Evolutionary conservation across 495 filamentous ascomycete species (phyloP), one percentile per base, ranked within the genome.

Genomic region (Hypoxylon rickii): DNA sequence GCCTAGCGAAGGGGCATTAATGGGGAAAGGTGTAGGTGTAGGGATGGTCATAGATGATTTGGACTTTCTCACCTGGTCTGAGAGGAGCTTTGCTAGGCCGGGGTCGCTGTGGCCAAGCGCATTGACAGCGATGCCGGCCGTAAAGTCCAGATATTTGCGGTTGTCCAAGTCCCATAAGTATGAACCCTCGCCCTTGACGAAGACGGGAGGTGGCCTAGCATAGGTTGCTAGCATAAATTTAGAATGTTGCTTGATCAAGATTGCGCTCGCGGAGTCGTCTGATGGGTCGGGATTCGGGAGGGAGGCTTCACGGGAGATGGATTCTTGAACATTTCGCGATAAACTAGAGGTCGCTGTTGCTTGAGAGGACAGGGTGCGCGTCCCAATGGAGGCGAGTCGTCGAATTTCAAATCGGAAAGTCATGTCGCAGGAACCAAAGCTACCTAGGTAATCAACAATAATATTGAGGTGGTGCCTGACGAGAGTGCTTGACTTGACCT

Each of bases 171-270:
- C 94, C 84, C 84, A 96, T 40, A 98, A 69, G 66, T 92, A 91
- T 45, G 84, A 90, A 1, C 94, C 94, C 61, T 87, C 75, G 49
- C 92, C 94, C 65, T 84, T 90, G 39, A 89, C 81, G 72, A 98
- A 96, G 71, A 97, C 84, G 6, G 89, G 90, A 31, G 86, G 78
- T n/a, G 94, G 93, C 29, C 94, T 88, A 44, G 89, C 86, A 71
- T 98, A 98, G 38, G 94, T 98, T 16, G 90, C 85, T 3, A 98
- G 89, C 92, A 98, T 96, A 74, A 82, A 96, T 1, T 88, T 87
- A 8, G 84, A 74, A 46, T 90, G 85, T 32, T 88, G 82, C 18
- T 81, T 76, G 50, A 96, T 79, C 38, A 96, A 78, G 17, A 83
- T 79, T n/a, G 82, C 79, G 40, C 89, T 92, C 48, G 80, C 69